A percentile compares a stretch with the other conserved stretches of the same genome.
Conservation (phyloP, 2,329 filamentous ascomycete species). For the Metarhizium brunneum region DNA sequence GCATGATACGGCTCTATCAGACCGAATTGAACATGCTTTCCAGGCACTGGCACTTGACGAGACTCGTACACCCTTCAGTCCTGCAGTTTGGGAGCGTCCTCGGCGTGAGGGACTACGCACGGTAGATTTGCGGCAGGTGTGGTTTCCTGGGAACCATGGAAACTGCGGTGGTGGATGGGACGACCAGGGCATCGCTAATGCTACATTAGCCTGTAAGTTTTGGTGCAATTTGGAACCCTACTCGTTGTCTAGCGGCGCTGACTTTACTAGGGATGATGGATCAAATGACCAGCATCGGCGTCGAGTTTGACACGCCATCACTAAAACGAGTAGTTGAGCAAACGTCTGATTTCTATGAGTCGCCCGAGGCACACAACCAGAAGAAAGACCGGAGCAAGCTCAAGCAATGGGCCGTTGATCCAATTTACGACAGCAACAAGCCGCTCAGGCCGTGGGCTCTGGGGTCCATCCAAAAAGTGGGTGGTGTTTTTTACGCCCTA, state of each 20-base stretch:
- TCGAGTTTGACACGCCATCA: conserved; percentile 36
- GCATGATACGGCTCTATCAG: conserved; percentile 43
- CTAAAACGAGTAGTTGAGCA: conserved; percentile 31
- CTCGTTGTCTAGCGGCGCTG: background rate
- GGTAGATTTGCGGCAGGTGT: conserved; percentile 38
- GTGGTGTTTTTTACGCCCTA: conserved; percentile 33
- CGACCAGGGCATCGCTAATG: conserved; percentile 35
- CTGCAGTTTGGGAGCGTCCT: conserved; percentile 43
- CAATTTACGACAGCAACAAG: conserved; percentile 36
- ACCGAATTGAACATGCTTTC: conserved; percentile 46
- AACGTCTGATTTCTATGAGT: conserved; percentile 22
- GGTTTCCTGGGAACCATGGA: conserved; percentile 64
- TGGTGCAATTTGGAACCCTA: background rate
- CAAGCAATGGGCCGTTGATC: conserved; percentile 35
- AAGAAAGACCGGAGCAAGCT: conserved; percentile 6
- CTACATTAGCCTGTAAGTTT: conserved; percentile 28
- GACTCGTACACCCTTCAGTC: conserved; percentile 42
- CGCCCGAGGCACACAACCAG: conserved; percentile 5
- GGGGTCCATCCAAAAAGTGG: conserved; percentile 31
- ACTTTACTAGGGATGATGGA: conserved; percentile 43
- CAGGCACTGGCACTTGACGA: conserved; percentile 52
- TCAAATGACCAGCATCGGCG: conserved; percentile 40
- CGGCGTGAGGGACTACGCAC: conserved; percentile 27
- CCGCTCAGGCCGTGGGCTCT: conserved; percentile 40
- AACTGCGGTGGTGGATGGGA: conserved; percentile 62